Evolutionary conservation across 192 early-diverging fungal genomes (phyloP), one percentile per base, ranked within the genome.

Genomic region (Kappamyces sp.): DNA sequence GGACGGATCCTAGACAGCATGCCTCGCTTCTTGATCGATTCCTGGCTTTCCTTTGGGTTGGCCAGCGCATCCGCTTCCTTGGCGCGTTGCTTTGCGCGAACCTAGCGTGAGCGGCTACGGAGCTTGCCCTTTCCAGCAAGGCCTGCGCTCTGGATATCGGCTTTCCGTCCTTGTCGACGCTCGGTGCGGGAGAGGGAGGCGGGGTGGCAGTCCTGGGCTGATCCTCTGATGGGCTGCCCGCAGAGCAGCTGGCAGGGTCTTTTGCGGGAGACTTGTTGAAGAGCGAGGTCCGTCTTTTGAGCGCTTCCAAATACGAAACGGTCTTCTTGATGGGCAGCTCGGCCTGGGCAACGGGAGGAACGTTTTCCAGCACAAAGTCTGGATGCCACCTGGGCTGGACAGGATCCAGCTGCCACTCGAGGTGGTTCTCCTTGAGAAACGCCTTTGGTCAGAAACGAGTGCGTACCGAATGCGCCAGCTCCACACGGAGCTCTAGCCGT

Each of bases 111-210:
- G 46, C 6, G 3, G 9, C 31, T 13, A 47, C 5, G 37, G 39
- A 12, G 12, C 51, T 12, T 33, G 43, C 58, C 47, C 58, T 51
- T 47, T 59, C 58, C 12, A 59, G 47, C 47, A 59, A 53, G 10
- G 58, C 58, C 10, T 51, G 37, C 4, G 41, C 58, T 23, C 46
- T 59, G 3, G 58, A 59, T 41, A 47, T 53, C 9, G 52, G 52
- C 31, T 54, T 54, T 13, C 42, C 43, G 10, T 13, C 10, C 10
- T 46, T 12, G 10, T 10, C 44, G 44, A 10, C 10, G 44, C 44
- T 12, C 44, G 44, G 9, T 46, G 44, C 44, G 0, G 23, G 23
- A 23, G 23, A 23, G 23, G 23, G 0, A 23, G 23, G 23, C 23
- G 23, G 23, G 23, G 23, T 23, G 23, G 23, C 23, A 23, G 23